phyloP scores from a whole-genome alignment of 2,329 filamentous ascomycete species.

The Rhynchosporium agropyri region DNA sequence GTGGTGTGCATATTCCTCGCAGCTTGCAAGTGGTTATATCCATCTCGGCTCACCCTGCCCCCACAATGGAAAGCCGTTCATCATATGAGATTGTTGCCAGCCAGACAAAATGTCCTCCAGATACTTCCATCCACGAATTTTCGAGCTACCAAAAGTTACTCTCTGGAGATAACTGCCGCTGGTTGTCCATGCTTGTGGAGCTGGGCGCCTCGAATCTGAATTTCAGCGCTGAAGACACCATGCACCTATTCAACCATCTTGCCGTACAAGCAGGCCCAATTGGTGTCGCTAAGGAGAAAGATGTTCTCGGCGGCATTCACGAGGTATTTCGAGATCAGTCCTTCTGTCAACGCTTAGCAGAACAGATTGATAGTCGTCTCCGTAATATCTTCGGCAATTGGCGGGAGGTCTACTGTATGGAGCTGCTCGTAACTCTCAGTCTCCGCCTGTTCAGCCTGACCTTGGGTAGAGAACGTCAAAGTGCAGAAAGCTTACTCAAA shows the following conservation, averaged over 20 bases:
- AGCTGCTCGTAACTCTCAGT: slow-evolving; percentile 54
- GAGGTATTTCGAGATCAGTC: slow-evolving; percentile 49
- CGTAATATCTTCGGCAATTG: slow-evolving; percentile 54
- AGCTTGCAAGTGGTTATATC: too few relatives aligned
- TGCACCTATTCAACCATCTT: slow-evolving; percentile 54
- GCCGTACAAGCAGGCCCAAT: slow-evolving; percentile 59
- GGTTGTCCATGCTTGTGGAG: too few relatives aligned
- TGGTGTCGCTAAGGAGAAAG: slow-evolving; percentile 27
- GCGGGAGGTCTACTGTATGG: slow-evolving; percentile 61
- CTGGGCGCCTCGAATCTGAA: slow-evolving; percentile 58
- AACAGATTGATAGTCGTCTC: slow-evolving; percentile 51
- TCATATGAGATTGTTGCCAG: slow-evolving; percentile 49
- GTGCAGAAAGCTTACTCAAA: slow-evolving; percentile 43
- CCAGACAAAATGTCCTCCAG: slow-evolving; percentile 51
- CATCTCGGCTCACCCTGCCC: slow-evolving; percentile 36
- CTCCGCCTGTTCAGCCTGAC: slow-evolving; percentile 46
- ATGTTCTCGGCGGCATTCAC: slow-evolving; percentile 51
- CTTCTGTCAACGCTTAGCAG: slow-evolving; percentile 53
- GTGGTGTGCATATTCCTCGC: too few relatives aligned
- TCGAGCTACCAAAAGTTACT: too few relatives aligned
- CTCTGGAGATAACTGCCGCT: too few relatives aligned
- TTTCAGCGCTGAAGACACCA: slow-evolving; percentile 57
- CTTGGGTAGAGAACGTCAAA: slow-evolving; percentile 19
- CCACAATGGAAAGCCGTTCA: slow-evolving; percentile 38
- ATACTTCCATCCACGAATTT: too few relatives aligned